Evolutionary conservation across 2,329 filamentous ascomycete genomes (phyloP), one percentile per base, ranked within the genome.

Genomic region (Ceratocystis lukuohia): DNA sequence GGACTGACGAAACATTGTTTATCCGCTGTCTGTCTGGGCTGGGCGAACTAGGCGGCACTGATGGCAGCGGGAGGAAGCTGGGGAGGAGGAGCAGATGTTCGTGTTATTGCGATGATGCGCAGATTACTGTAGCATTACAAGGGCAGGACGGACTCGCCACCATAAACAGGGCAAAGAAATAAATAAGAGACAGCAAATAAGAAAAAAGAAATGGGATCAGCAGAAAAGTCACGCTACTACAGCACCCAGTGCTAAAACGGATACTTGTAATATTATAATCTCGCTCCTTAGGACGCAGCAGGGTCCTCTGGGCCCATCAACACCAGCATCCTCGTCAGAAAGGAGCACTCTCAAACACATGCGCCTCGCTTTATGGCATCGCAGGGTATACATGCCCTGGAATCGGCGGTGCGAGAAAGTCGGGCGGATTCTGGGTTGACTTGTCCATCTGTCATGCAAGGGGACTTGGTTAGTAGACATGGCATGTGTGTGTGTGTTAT

Each of bases 321-420:
- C 48, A 53, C 12, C 4, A 15, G 3, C 3, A 15, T 41, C 37
- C 37, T 41, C 37, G 37, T 12, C 37, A 41, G 37, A 10, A 15
- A 41, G 37, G 37, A 41, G 10, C 37, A 12, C 12, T 1, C 37
- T 12, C 37, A 15, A 41, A 41, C 37, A 41, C 37, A 41, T 41
- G 12, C 37, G 37, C 10, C 37, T 41, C 37, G 37, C 12, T 41
- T 41, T 56, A 68, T 44, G 66, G 67, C 62, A 62, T 68, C n/a
- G 59, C n/a, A 2, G 67, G 59, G 48, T 66, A 68, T 6, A 68
- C 64, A 37, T 53, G 46, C 1, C 41, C 61, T 6, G 61, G 17
- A 5, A 57, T 22, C 5, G 67, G 67, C 15, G 67, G 50, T n/a
- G 64, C 64, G 4, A 68, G 61, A 46, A 66, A 68, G 53, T 68